Conservation (phyloP, 495 filamentous ascomycete genomes). For the Beverwykella pulmonaria region DNA sequence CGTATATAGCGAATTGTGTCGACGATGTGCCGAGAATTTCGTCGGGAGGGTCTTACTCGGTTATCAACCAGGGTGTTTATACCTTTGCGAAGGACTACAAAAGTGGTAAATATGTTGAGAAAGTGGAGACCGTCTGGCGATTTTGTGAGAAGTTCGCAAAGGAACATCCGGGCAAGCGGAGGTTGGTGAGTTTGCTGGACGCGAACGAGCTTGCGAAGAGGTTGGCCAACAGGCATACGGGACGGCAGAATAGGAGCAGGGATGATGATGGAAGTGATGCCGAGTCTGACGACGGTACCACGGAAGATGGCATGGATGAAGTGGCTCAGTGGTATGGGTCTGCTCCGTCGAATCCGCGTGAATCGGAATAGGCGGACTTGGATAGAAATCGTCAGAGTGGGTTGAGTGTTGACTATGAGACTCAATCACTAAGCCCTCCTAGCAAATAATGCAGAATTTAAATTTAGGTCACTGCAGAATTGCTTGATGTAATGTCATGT, state of each 20-base stretch:
- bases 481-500: too few relatives aligned
- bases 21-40: not conserved
- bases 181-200: conserved; percentile 67
- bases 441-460: too few relatives aligned
- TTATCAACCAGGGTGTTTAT: conserved; percentile 6
- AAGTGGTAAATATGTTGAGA: not conserved
- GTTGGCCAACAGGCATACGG: conserved; percentile 45
- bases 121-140: conserved; percentile 30
- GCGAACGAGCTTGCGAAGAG: conserved; percentile 73
- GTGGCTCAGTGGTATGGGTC: conserved; percentile 9
- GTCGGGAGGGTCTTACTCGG: not conserved
- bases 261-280: conserved; percentile 11
- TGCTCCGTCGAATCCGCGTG: not conserved
- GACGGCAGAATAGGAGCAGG: not conserved
- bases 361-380: too few relatives aligned
- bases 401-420: too few relatives aligned
- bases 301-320: conserved; percentile 5
- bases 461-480: too few relatives aligned
- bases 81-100: conserved; percentile 37
- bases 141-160: conserved; percentile 36
- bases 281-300: not conserved
- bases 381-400: too few relatives aligned
- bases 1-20: conserved; percentile 49
- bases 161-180: conserved; percentile 53
- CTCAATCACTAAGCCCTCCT: too few relatives aligned